A percentile compares a stretch with the other conserved stretches of the same genome.
phyloP scores from a whole-genome alignment of 805 yeast species.

The Metschnikowia noctiluminum region DNA sequence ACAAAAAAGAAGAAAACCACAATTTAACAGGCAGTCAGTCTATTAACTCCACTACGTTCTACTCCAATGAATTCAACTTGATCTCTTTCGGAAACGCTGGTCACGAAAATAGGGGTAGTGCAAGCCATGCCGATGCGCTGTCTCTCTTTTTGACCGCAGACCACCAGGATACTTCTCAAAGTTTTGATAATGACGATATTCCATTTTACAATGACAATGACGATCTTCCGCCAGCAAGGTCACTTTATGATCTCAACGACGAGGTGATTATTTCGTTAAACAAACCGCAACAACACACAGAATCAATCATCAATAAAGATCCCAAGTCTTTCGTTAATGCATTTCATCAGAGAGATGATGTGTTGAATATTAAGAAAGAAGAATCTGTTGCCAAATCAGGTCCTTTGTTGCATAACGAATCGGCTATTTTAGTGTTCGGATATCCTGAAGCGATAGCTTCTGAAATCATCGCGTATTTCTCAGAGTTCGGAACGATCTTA shows the following conservation, averaged over 20 bases:
- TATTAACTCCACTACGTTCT: slow-evolving; percentile 6
- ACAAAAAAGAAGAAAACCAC: slow-evolving; percentile 11
- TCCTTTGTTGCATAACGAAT: slow-evolving; percentile 39
- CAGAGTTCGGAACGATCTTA: slow-evolving; percentile 73
- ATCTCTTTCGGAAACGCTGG: slow-evolving; percentile 32
- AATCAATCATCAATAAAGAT: slow-evolving; percentile 43
- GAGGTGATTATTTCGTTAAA: slow-evolving; percentile 37
- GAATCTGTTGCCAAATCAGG: slow-evolving; percentile 16
- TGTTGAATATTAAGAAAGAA: slow-evolving; percentile 7
- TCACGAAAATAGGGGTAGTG: slow-evolving; percentile 17
- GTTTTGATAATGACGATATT: slow-evolving; percentile 28
- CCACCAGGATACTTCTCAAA: slow-evolving; percentile 28
- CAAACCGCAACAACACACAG: slow-evolving; percentile 33
- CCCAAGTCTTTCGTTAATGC: slow-evolving; percentile 46
- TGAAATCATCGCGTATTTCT: slow-evolving; percentile 66
- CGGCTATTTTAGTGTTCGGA: slow-evolving; percentile 82
- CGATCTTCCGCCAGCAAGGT: slow-evolving; percentile 49
- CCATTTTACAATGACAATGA: slow-evolving; percentile 28
- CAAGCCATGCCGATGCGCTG: slow-evolving; percentile 17
- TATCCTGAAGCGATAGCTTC: slow-evolving; percentile 75
- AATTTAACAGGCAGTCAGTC: not conserved
- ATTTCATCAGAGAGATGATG: slow-evolving; percentile 26
- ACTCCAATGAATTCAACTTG: slow-evolving; percentile 23
- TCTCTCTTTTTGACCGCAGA: slow-evolving; percentile 11
- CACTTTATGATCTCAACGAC: slow-evolving; percentile 48